Percentiles rank a stretch among this genome's conserved stretches.
phyloP scores from a whole-genome alignment of 2,329 filamentous ascomycete genomes.

The Sarocladiaceae sp. region DNA sequence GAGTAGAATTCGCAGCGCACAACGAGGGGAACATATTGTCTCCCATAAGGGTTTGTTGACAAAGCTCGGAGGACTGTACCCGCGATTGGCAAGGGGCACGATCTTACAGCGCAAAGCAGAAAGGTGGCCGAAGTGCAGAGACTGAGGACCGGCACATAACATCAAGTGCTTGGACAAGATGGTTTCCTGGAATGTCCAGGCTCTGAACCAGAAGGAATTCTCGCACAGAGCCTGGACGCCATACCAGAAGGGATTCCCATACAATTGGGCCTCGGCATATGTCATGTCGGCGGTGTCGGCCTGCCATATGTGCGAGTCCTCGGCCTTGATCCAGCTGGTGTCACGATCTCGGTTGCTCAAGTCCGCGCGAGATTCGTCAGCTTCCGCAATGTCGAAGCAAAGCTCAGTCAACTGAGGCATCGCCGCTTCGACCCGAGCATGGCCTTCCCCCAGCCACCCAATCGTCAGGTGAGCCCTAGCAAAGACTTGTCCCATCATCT shows the following conservation, averaged over 20 bases:
- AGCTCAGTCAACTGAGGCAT: too few relatives aligned
- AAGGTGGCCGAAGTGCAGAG: too few relatives aligned
- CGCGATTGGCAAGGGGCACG: too few relatives aligned
- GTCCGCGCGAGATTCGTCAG: too few relatives aligned
- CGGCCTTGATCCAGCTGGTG: background rate
- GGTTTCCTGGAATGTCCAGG: background rate
- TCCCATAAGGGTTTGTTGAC: too few relatives aligned
- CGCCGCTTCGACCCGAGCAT: background rate
- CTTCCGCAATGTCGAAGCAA: too few relatives aligned
- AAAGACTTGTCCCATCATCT: background rate
- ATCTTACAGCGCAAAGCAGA: too few relatives aligned
- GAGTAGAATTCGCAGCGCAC: too few relatives aligned
- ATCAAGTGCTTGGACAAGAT: background rate
- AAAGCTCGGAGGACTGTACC: too few relatives aligned
- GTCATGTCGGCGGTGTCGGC: background rate
- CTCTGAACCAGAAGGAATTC: background rate
- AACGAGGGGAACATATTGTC: too few relatives aligned
- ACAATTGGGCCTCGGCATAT: background rate
- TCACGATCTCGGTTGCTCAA: too few relatives aligned
- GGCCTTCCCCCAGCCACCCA: background rate
- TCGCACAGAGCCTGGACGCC: background rate
- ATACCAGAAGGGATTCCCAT: background rate
- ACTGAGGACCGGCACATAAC: background rate
- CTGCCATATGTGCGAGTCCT: background rate
- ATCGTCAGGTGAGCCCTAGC: background rate